phyloP scores from a whole-genome alignment of 768 basidiomycete species.

The Mycena metata region DNA sequence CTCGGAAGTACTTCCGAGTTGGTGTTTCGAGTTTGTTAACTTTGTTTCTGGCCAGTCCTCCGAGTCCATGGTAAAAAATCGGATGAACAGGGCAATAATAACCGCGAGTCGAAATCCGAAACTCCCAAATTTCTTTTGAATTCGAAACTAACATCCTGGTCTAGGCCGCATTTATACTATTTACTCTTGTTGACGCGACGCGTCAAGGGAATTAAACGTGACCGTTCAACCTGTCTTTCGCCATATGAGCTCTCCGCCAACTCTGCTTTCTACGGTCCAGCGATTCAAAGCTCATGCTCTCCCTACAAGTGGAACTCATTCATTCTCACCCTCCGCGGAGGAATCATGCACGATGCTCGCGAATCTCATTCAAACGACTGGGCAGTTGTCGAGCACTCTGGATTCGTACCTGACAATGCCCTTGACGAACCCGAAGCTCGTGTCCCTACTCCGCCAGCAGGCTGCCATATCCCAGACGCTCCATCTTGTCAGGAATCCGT shows the following conservation, averaged over 20 bases:
- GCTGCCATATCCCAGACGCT: conserved; percentile 66
- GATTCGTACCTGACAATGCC: conserved; percentile 62
- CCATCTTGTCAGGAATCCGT: conserved; percentile 59
- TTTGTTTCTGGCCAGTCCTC: too few relatives aligned
- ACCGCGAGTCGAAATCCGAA: too few relatives aligned
- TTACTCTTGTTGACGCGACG: conserved; percentile 22
- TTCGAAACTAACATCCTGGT: too few relatives aligned
- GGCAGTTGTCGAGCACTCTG: conserved; percentile 68
- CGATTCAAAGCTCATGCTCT: conserved; percentile 54
- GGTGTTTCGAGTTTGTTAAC: too few relatives aligned
- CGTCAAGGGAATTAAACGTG: conserved; percentile 18
- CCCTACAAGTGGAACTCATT: conserved; percentile 55
- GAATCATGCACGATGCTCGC: conserved; percentile 60
- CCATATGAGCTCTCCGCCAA: conserved; percentile 41
- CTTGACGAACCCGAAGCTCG: conserved; percentile 73
- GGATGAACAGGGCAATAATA: too few relatives aligned
- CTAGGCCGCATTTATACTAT: too few relatives aligned
- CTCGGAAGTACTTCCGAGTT: too few relatives aligned
- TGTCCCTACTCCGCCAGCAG: conserved; percentile 77
- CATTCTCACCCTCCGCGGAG: conserved; percentile 60
- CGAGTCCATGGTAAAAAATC: too few relatives aligned
- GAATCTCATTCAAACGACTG: conserved; percentile 64
- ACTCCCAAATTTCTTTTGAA: too few relatives aligned
- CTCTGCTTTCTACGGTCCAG: conserved; percentile 60
- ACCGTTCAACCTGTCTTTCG: background rate